phyloP scores from a whole-genome alignment of 2,329 filamentous ascomycete genomes.

The Zalaria obscura region DNA sequence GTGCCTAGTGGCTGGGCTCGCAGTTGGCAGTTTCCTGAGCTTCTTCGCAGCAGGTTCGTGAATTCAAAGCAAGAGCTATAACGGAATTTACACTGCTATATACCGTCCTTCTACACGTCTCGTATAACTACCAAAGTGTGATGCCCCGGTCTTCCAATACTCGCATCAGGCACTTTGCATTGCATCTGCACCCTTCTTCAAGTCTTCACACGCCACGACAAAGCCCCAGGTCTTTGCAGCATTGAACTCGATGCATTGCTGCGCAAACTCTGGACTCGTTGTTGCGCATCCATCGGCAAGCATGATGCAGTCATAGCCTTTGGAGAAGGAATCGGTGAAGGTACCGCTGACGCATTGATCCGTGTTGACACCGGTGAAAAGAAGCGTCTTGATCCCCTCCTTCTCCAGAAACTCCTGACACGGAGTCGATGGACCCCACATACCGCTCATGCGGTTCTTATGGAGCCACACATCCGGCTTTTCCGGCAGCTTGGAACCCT shows the following conservation, averaged over 20 bases:
- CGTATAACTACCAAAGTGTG: too few relatives aligned
- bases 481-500: conserved; percentile 11
- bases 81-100: too few relatives aligned
- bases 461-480: conserved; percentile 35
- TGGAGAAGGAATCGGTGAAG: conserved; percentile 39
- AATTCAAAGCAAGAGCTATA: background rate
- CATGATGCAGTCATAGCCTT: conserved; percentile 42
- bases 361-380: conserved; percentile 47
- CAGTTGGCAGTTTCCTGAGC: conserved; percentile 76
- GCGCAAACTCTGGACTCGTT: conserved; percentile 26
- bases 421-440: conserved; percentile 34
- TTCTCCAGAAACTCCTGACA: conserved; percentile 28
- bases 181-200: conserved; percentile 14
- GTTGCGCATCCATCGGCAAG: conserved; percentile 42
- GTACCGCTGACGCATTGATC: conserved; percentile 47
- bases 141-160: too few relatives aligned
- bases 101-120: too few relatives aligned
- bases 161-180: background rate
- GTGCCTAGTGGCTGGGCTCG: conserved; percentile 71
- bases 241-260: conserved; percentile 22
- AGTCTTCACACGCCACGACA: conserved; percentile 12
- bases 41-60: conserved; percentile 48
- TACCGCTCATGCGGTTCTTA: conserved; percentile 45
- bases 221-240: conserved; percentile 20
- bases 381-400: conserved; percentile 31